A percentile compares a stretch with the other conserved stretches of the same genome.
phyloP scores from a whole-genome alignment of 805 yeast species.

The Sugiyamaella lignohabitans region DNA sequence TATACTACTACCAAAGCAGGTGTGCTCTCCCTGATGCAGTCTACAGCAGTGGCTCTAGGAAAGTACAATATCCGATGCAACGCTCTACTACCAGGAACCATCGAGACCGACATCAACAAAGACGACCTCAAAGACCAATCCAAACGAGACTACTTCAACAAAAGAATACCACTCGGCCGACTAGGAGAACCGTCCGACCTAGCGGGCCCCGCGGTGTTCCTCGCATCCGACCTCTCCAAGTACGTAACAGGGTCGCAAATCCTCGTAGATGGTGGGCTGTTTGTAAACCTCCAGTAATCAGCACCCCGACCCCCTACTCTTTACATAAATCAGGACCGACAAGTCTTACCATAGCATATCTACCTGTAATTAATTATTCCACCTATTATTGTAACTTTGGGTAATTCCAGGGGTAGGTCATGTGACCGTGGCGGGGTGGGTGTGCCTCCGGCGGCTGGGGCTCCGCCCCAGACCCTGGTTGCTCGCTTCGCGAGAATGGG shows the following conservation, averaged over 20 bases:
- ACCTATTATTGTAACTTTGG: no score
- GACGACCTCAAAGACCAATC: constrained; percentile 40
- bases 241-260: constrained; percentile 79
- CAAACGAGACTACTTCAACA: constrained; percentile 39
- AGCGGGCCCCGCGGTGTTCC: constrained; percentile 65
- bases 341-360: no score
- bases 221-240: constrained; percentile 63
- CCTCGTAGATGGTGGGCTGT: constrained; percentile 75
- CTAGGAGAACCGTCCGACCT: constrained; percentile 80
- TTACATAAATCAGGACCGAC: no score
- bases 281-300: constrained; percentile 45
- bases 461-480: no score
- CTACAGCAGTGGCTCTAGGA: constrained; percentile 60
- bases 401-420: no score
- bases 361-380: no score
- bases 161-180: constrained; percentile 66
- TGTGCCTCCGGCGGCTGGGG: constrained; percentile 1
- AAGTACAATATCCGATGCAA: constrained; percentile 60
- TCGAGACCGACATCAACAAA: constrained; percentile 56
- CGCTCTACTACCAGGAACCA: constrained; percentile 71
- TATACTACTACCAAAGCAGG: constrained; percentile 67
- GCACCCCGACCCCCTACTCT: no score
- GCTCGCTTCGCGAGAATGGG: no score
- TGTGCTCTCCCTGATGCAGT: constrained; percentile 53
- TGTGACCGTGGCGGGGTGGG: no score